Conservation (phyloP, 164 flowering plant species). For the Dillenia suffruticosa region DNA sequence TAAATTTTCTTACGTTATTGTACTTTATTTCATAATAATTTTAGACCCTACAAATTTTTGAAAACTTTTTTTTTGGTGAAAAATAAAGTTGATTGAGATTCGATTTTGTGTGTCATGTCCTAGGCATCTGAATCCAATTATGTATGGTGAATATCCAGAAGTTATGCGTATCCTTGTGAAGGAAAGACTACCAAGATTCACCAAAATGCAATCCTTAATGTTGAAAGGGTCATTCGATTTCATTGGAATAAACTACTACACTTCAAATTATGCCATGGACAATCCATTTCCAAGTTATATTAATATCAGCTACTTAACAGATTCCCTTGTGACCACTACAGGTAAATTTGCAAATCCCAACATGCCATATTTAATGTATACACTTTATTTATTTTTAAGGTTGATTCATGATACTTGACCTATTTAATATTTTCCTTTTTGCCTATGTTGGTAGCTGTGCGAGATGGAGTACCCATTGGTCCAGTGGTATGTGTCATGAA, state of each 20-base stretch:
- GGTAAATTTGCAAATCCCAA: constrained; percentile 14
- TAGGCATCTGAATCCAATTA: constrained; percentile 51
- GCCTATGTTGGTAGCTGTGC: constrained; percentile 12
- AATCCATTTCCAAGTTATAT: background rate
- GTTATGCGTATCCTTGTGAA: constrained; percentile 34
- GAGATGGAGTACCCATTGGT: constrained; percentile 39
- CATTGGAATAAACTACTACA: constrained; percentile 52
- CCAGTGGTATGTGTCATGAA: constrained; percentile 15
- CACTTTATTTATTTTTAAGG: background rate
- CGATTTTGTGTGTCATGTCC: no score
- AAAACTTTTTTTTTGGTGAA: no score
- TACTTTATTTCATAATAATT: no score
- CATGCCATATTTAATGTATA: no score
- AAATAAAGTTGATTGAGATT: no score
- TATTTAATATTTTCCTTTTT: background rate
- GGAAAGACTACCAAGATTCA: constrained; percentile 48
- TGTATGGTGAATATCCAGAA: constrained; percentile 46
- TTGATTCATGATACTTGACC: background rate
- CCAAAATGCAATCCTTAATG: constrained; percentile 20
- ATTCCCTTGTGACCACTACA: constrained; percentile 8
- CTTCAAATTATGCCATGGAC: constrained; percentile 23
- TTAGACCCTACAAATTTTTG: no score
- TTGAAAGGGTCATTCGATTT: constrained; percentile 47
- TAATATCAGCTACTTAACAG: constrained; percentile 15
- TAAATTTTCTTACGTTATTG: no score